phyloP scores from a whole-genome alignment of 768 basidiomycete genomes.

The Trametes gibbosa region DNA sequence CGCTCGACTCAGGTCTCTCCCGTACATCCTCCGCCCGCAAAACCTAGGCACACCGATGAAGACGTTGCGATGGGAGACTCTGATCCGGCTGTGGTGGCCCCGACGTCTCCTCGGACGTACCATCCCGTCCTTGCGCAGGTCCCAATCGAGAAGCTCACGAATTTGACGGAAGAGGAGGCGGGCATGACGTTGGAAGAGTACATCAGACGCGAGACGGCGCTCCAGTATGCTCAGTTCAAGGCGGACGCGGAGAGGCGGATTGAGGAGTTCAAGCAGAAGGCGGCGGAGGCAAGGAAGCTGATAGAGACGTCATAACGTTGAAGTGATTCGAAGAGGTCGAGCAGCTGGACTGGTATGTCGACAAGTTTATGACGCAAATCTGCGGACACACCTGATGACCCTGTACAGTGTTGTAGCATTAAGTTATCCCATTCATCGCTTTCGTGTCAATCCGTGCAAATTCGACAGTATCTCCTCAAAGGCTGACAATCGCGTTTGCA shows the following conservation, averaged over 20 bases:
- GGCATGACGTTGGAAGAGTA: slow-evolving; percentile 83
- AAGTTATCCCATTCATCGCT: slow-evolving; percentile 13
- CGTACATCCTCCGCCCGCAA: neutral
- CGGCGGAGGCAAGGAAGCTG: slow-evolving; percentile 33
- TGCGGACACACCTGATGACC: neutral
- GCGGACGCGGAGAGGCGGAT: slow-evolving; percentile 52
- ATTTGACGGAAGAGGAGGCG: slow-evolving; percentile 63
- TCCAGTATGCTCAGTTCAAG: slow-evolving; percentile 60
- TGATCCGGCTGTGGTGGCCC: neutral
- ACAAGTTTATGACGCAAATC: neutral
- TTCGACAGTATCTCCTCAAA: neutral
- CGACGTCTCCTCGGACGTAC: slow-evolving; percentile 7
- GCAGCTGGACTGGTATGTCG: slow-evolving; percentile 8
- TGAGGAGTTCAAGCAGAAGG: slow-evolving; percentile 43
- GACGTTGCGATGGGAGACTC: neutral
- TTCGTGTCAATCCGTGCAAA: neutral
- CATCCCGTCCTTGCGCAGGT: slow-evolving; percentile 25
- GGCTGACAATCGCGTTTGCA: neutral
- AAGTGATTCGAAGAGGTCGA: neutral
- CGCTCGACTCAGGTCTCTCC: slow-evolving; percentile 8
- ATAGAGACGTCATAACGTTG: slow-evolving; percentile 31
- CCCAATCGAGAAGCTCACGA: slow-evolving; percentile 24
- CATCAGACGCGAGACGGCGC: slow-evolving; percentile 71
- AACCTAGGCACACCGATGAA: neutral
- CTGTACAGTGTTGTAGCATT: slow-evolving; percentile 16